Percentiles rank a stretch among this genome's conserved stretches.
Conservation (phyloP, 371 early-diverging fungal species). For the Mucor racemosus region DNA sequence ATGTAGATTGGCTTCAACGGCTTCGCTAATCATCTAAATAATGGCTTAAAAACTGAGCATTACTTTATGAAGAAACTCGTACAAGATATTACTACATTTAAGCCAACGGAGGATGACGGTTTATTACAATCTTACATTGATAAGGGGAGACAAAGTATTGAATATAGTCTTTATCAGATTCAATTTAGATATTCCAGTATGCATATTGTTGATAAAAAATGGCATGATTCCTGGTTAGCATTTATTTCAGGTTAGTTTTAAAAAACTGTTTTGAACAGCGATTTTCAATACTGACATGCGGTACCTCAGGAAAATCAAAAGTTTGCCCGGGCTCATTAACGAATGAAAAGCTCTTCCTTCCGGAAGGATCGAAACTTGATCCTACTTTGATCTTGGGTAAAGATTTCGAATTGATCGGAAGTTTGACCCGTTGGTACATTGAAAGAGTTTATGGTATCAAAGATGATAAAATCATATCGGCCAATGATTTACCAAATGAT, state of each 20-base stretch:
- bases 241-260: conserved; percentile 24
- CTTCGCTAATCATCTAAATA: neutral
- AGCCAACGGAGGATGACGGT: neutral
- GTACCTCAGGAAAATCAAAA: conserved; percentile 9
- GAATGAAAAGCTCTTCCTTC: conserved; percentile 7
- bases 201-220: conserved; percentile 18
- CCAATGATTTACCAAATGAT: conserved; percentile 11
- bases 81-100: neutral
- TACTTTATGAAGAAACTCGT: conserved; percentile 16
- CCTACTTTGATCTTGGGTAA: conserved; percentile 14
- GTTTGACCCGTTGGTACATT: conserved; percentile 19
- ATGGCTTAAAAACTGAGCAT: conserved; percentile 10
- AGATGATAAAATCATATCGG: conserved; percentile 6
- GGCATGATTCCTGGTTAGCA: conserved; percentile 21
- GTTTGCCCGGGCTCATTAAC: conserved; percentile 2
- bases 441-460: conserved; percentile 16
- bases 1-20: conserved; percentile 19
- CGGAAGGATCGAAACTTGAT: conserved; percentile 7
- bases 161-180: conserved; percentile 4
- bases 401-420: conserved; percentile 22
- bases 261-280: neutral
- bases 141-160: conserved; percentile 13
- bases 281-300: no score
- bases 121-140: neutral
- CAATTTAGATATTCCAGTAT: conserved; percentile 12